Percentiles rank a stretch among this genome's conserved stretches.
These are phyloP conservation scores for Neurospora cerealis DNA, from an alignment of 495 filamentous ascomycete genomes.

Conservation along the genomic window DNA sequence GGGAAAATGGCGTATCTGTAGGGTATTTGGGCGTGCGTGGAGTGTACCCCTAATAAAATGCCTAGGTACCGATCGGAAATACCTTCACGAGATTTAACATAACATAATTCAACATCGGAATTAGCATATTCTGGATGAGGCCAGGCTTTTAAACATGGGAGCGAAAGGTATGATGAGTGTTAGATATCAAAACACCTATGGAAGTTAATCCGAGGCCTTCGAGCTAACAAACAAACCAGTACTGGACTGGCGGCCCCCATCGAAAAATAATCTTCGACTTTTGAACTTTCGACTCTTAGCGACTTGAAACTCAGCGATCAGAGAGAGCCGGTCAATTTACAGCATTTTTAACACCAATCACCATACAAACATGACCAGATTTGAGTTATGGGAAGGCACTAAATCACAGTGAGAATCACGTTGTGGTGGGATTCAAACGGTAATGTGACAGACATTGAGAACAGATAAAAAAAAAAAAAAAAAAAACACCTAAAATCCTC, in stretches of 20 bases:
- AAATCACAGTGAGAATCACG: too few relatives aligned
- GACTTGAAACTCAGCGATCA: neutral
- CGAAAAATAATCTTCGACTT: neutral
- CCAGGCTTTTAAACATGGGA: neutral
- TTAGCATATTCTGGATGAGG: neutral
- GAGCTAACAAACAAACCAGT: neutral
- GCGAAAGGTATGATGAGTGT: neutral
- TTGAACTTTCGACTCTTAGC: neutral
- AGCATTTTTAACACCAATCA: neutral
- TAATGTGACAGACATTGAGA: neutral
- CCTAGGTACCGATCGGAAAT: neutral
- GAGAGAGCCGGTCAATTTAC: neutral
- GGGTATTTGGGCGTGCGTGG: too few relatives aligned
- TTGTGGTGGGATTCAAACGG: neutral
- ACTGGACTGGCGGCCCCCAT: neutral
- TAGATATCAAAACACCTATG: neutral
- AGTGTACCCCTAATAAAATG: too few relatives aligned
- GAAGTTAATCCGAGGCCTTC: neutral
- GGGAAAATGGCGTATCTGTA: too few relatives aligned
- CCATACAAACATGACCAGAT: neutral
- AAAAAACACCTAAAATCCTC: neutral
- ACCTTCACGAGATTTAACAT: neutral
- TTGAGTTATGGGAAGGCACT: too few relatives aligned
- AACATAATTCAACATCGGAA: neutral
- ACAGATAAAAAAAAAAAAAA: neutral